Base-by-base conservation (phyloP, 192 early-diverging fungal genomes). In the Coemansia sp. region DNA sequence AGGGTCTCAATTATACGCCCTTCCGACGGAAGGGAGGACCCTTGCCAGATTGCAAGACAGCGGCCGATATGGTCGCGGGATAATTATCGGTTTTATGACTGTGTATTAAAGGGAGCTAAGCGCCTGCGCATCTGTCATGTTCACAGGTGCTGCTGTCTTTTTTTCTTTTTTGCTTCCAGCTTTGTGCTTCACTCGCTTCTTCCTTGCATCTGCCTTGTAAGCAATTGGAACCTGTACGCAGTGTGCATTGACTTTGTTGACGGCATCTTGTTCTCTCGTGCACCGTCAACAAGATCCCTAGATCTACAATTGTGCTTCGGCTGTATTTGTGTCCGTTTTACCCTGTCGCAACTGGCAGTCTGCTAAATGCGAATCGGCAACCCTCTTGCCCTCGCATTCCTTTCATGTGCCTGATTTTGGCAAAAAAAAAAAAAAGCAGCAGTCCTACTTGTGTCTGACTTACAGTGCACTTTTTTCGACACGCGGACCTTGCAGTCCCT, bases 1-100 rank as follows among this genome's bases (percentile, higher is more conserved):
- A 66, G 64, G 64, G 64, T 58, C 39, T 51, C 55, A 39, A 66
- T 66, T 66, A 66, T 66, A 56, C 64, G 11, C 52, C 29, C 36
- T 14, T 33, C 51, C 53, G 31, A 30, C 23, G n/a, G 32, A 54
- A 54, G 22, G 17, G 56, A 32, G 14, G 29, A 32, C 29, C 27
- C 46, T 62, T 62, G 60, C 25, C 42, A 62, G 46, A 42, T 39
- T 62, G 60, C 60, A 46, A 19, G 14, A 19, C 29, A 29, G 4
- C 56, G 20, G 56, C 31, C 56, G 29, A 32, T 21, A 32, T 32
- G 56, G 10, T 32, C 11, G 56, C 29, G 29, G 56, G 22, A 57
- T 57, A 57, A 31, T 31, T 46, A 46, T 46, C 39, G 39, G 39
- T 46, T 46, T 46, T 9, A 46, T 46, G 39, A 46, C 39, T 14